Conservation (phyloP, 768 basidiomycete species). For the Tylopilus balloui region DNA sequence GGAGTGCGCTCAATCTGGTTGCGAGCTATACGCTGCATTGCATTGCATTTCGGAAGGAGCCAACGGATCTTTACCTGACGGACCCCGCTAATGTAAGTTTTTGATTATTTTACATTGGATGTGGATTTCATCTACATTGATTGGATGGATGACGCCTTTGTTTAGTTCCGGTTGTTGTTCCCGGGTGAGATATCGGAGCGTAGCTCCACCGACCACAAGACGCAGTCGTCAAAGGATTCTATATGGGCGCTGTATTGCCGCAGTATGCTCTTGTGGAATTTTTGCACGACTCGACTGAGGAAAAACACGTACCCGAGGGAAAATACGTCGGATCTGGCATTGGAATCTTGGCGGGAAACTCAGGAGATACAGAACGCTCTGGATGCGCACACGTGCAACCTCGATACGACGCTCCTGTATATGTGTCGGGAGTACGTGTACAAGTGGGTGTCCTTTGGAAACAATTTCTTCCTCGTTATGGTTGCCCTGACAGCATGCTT, state of each 20-base stretch:
- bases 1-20: constrained; percentile 67
- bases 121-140: constrained; percentile 10
- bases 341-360: constrained; percentile 63
- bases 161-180: constrained; percentile 50
- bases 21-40: constrained; percentile 66
- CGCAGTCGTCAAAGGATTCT: constrained; percentile 64
- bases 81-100: constrained; percentile 61
- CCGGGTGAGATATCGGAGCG: constrained; percentile 68
- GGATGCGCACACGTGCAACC: constrained; percentile 64
- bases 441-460: constrained; percentile 47
- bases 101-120: constrained; percentile 4
- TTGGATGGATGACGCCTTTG: constrained; percentile 8
- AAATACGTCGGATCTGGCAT: constrained; percentile 54
- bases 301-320: constrained; percentile 41
- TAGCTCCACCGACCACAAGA: constrained; percentile 37
- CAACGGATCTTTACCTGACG: constrained; percentile 54
- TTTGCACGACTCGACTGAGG: constrained; percentile 49
- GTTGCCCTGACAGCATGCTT: constrained; percentile 13
- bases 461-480: constrained; percentile 4
- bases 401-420: constrained; percentile 64
- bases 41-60: constrained; percentile 56
- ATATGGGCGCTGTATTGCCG: constrained; percentile 82
- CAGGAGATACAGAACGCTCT: constrained; percentile 63
- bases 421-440: constrained; percentile 67
- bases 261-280: constrained; percentile 78